Evolutionary conservation across 2,329 filamentous ascomycete genomes (phyloP).

Genomic region (Cryoendolithus antarcticus): DNA sequence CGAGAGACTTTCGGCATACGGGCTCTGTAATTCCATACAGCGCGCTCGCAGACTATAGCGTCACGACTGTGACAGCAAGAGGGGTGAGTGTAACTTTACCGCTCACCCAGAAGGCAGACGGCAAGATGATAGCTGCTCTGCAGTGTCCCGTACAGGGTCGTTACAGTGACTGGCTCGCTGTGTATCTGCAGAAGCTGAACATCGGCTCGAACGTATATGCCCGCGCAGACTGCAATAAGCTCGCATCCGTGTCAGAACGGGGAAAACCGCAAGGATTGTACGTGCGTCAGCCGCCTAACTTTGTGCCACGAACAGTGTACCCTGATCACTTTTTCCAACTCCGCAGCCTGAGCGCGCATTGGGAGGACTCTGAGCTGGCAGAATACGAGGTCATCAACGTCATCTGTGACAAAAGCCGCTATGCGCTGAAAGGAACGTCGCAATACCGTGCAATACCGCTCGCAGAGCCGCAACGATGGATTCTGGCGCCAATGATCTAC

Average conservation of each 20-base stretch:
- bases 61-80: constrained; percentile 6
- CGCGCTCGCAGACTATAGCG: constrained; percentile 16
- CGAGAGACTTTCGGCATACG: not conserved
- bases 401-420: not conserved
- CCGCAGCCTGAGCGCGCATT: not conserved
- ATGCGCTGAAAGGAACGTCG: not conserved
- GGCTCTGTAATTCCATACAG: constrained; percentile 11
- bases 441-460: not conserved
- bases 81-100: constrained; percentile 7
- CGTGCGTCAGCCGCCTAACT: constrained; percentile 12
- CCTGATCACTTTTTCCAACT: constrained; percentile 4
- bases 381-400: constrained; percentile 1
- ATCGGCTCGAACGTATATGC: constrained; percentile 10
- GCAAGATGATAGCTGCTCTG: constrained; percentile 19
- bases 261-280: constrained; percentile 11
- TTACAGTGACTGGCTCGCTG: constrained; percentile 19
- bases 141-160: constrained; percentile 22
- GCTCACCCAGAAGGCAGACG: constrained; percentile 5
- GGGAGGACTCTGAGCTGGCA: too few species aligned
- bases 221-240: constrained; percentile 12
- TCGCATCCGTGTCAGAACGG: constrained; percentile 5
- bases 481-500: not conserved
- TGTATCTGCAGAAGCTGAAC: constrained; percentile 19
- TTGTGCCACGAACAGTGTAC: constrained; percentile 1
- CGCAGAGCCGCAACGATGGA: not conserved